These are phyloP conservation scores for Leucoagaricus sp. DNA, from an alignment of 1,284 basidiomycete genomes.

Conservation along the genomic window DNA sequence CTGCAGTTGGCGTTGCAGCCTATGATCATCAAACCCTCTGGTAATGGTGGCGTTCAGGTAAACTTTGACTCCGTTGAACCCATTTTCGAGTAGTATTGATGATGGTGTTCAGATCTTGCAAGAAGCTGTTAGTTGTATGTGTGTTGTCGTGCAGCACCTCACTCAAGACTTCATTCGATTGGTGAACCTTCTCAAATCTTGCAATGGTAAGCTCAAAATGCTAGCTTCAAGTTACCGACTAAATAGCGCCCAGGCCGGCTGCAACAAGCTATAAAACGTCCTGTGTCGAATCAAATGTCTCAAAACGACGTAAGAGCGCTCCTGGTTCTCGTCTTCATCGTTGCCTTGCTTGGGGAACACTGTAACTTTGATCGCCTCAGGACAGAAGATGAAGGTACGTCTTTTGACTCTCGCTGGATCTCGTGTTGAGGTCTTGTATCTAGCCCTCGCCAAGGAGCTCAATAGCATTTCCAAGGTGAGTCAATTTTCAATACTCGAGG, in stretches of 20 bases:
- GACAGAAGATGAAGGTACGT: conserved; percentile 53
- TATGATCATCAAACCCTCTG: conserved; percentile 83
- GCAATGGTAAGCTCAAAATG: conserved; percentile 61
- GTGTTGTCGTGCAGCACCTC: conserved; percentile 79
- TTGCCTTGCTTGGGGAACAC: conserved; percentile 84
- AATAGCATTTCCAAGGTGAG: conserved; percentile 59
- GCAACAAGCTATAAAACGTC: conserved; percentile 50
- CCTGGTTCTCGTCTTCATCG: conserved; percentile 76
- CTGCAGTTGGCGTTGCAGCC: conserved; percentile 81
- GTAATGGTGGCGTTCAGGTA: conserved; percentile 65
- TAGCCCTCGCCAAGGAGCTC: conserved; percentile 60
- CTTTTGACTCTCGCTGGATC: not conserved
- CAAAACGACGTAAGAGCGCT: conserved; percentile 36
- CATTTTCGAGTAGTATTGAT: not conserved
- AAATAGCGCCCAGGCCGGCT: conserved; percentile 48
- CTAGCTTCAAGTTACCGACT: not conserved
- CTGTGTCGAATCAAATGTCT: conserved; percentile 37
- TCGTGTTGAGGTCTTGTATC: not conserved
- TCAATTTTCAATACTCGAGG: conserved; percentile 7
- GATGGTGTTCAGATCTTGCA: conserved; percentile 64
- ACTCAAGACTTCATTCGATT: conserved; percentile 85
- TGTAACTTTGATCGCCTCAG: conserved; percentile 85
- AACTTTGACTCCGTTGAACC: conserved; percentile 19
- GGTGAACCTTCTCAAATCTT: conserved; percentile 79
- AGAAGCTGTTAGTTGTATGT: conserved; percentile 91